Evolutionary conservation across 495 filamentous ascomycete species (phyloP).

Genomic region (Tetracladium marchalianum): DNA sequence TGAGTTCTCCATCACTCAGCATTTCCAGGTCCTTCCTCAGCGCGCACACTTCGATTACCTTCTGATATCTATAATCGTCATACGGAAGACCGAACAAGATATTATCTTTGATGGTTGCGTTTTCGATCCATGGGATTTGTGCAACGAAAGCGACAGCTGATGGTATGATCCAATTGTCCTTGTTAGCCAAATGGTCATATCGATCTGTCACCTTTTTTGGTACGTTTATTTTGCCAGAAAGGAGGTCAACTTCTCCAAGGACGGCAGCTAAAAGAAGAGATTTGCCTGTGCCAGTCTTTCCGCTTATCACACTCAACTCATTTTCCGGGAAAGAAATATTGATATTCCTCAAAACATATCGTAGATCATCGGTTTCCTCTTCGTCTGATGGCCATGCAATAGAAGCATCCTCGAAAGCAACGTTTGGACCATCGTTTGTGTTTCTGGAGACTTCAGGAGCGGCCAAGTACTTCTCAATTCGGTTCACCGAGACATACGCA

Average conservation of each 20-base stretch:
- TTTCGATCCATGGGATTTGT: slow-evolving; percentile 49
- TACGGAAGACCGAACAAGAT: slow-evolving; percentile 45
- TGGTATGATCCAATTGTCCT: slow-evolving; percentile 42
- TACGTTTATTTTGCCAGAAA: slow-evolving; percentile 35
- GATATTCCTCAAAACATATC: slow-evolving; percentile 16
- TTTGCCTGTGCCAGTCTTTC: slow-evolving; percentile 50
- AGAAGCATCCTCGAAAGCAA: slow-evolving; percentile 13
- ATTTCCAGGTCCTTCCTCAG: slow-evolving; percentile 52
- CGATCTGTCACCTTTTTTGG: slow-evolving; percentile 29
- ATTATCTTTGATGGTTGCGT: slow-evolving; percentile 43
- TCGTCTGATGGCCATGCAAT: slow-evolving; percentile 11
- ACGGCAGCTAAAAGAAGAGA: slow-evolving; percentile 44
- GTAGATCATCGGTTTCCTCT: not conserved
- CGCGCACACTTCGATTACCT: slow-evolving; percentile 52
- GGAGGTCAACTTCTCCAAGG: slow-evolving; percentile 44
- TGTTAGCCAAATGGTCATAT: slow-evolving; percentile 31
- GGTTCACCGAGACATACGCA: slow-evolving; percentile 9
- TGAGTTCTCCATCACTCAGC: slow-evolving; percentile 56
- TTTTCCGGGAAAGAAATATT: slow-evolving; percentile 15
- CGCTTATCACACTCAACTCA: slow-evolving; percentile 26
- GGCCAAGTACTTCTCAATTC: slow-evolving; percentile 12
- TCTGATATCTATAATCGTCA: slow-evolving; percentile 34
- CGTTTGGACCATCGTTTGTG: slow-evolving; percentile 7
- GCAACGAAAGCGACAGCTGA: slow-evolving; percentile 32
- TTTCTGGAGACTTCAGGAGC: slow-evolving; percentile 8